Evolutionary conservation across 78 protist species (phyloP).

Genomic region (Carpediemonas membranifera): DNA sequence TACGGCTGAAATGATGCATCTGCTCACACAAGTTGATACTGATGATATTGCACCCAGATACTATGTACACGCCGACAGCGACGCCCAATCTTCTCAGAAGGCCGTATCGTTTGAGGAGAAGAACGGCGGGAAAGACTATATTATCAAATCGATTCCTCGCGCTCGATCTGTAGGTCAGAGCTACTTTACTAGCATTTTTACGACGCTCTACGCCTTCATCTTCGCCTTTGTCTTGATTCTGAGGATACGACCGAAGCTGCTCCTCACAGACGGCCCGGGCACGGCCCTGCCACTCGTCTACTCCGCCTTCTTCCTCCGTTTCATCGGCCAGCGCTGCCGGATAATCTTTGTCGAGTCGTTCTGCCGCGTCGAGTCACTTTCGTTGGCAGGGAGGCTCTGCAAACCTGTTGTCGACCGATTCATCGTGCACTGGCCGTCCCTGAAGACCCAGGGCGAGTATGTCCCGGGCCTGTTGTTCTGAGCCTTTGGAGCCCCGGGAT

Average conservation of each 20-base stretch:
- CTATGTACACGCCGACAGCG: too few species aligned
- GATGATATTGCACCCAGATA: not conserved
- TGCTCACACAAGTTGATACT: slow-evolving; percentile 1
- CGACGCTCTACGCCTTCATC: slow-evolving; percentile 25
- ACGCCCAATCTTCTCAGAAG: too few species aligned
- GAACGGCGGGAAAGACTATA: too few species aligned
- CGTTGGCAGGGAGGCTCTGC: slow-evolving; percentile 39
- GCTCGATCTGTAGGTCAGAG: slow-evolving; percentile 49
- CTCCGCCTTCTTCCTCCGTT: slow-evolving; percentile 17
- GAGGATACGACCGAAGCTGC: not conserved
- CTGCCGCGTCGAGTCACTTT: slow-evolving; percentile 36
- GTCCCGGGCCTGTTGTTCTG: too few species aligned
- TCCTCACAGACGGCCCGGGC: slow-evolving; percentile 58
- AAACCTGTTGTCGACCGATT: not conserved
- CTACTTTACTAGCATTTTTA: slow-evolving; percentile 29
- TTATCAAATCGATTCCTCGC: too few species aligned
- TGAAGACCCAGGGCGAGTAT: too few species aligned
- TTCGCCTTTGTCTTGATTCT: not conserved
- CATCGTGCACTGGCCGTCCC: too few species aligned
- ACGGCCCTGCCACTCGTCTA: slow-evolving; percentile 47
- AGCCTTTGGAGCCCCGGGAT: too few species aligned
- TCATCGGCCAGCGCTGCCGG: too few species aligned
- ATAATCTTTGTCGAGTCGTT: slow-evolving; percentile 50
- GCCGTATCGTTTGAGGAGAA: too few species aligned
- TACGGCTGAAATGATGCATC: slow-evolving; percentile 48